These are phyloP conservation scores for Comarum palustre DNA, from an alignment of 306 rosid species.

Conservation along the genomic window DNA sequence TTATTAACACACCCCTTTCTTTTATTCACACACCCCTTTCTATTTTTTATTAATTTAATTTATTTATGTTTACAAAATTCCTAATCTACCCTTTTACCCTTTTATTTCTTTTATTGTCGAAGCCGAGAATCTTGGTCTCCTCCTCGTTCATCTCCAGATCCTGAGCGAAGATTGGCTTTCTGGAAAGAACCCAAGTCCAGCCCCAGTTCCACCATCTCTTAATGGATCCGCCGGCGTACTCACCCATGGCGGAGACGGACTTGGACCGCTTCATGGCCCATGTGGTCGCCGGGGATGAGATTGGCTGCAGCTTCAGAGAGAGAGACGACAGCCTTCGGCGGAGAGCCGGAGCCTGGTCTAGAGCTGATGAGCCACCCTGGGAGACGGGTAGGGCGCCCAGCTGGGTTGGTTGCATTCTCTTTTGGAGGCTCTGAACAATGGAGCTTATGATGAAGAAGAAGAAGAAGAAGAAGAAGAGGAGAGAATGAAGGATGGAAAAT, in stretches of 20 bases:
- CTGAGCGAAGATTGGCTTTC: constrained; percentile 58
- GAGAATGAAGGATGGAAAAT: background rate
- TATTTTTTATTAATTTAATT: no score
- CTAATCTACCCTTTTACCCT: no score
- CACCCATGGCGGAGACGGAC: constrained; percentile 64
- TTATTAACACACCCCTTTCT: no score
- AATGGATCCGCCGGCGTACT: constrained; percentile 55
- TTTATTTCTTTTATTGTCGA: no score
- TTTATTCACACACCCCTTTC: no score
- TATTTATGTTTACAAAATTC: no score
- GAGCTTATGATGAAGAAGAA: constrained; percentile 42
- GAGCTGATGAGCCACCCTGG: constrained; percentile 19
- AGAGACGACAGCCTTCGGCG: constrained; percentile 71
- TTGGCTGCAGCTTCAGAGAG: constrained; percentile 56
- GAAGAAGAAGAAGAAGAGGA: no score
- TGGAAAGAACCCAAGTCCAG: constrained; percentile 72
- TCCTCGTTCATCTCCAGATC: constrained; percentile 91
- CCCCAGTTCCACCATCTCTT: constrained; percentile 78
- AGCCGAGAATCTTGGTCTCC: constrained; percentile 61
- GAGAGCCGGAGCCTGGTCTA: constrained; percentile 30
- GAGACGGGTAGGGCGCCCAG: constrained; percentile 65
- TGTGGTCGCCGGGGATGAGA: constrained; percentile 37
- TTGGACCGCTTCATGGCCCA: constrained; percentile 67
- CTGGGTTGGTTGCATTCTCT: constrained; percentile 34
- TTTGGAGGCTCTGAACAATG: constrained; percentile 37